These are phyloP conservation scores for Vicia faba DNA, from an alignment of 306 rosid species.

Conservation along the genomic window DNA sequence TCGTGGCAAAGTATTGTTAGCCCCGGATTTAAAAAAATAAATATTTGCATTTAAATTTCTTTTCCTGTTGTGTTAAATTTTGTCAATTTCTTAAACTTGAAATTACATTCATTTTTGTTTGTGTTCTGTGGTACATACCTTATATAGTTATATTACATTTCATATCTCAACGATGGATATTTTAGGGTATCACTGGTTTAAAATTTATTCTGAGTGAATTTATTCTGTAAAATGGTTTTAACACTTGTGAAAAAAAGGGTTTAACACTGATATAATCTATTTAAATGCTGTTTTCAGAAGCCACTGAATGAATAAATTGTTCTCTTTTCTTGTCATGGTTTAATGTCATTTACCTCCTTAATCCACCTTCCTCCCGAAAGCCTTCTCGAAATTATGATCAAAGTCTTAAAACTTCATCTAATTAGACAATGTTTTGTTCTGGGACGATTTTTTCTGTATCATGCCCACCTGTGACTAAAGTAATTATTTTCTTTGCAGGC, in stretches of 20 bases:
- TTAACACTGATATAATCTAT: background rate
- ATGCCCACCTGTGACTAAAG: background rate
- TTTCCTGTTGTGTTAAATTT: background rate
- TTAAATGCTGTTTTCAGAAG: background rate
- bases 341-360: background rate
- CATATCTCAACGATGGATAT: background rate
- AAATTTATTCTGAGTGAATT: too few species aligned
- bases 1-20: too few species aligned
- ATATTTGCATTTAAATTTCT: background rate
- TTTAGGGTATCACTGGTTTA: too few species aligned
- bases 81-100: background rate
- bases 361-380: background rate
- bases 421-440: conserved; percentile 7
- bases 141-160: too few species aligned
- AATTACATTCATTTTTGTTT: too few species aligned
- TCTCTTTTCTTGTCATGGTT: background rate
- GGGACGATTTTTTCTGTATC: background rate
- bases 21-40: too few species aligned
- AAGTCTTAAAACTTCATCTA: background rate
- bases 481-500: conserved; percentile 32
- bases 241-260: background rate
- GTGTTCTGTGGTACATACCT: background rate
- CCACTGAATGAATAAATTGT: background rate
- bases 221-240: background rate
- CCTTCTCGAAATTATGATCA: background rate